Evolutionary conservation across 148 eudicot genomes (phyloP), one percentile per base, ranked within the genome.

Genomic region (Linanthus parryae): DNA sequence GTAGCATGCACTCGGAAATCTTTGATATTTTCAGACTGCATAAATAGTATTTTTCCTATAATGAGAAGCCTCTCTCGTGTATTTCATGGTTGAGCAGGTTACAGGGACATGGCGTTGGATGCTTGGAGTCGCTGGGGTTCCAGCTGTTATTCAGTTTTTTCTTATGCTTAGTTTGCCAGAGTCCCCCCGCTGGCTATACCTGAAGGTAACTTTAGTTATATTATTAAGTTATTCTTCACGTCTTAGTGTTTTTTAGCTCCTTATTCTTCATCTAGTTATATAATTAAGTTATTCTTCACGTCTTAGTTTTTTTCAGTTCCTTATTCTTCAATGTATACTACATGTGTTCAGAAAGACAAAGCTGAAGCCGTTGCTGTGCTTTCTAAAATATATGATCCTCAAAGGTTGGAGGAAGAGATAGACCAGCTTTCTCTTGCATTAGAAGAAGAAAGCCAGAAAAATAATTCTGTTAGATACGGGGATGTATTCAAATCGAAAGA

Each of bases 21-120:
- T n/a, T n/a, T n/a, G n/a, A n/a, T n/a, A n/a, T n/a, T n/a, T n/a
- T n/a, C n/a, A n/a, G n/a, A n/a, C n/a, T n/a, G n/a, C n/a, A n/a
- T n/a, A n/a, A n/a, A n/a, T n/a, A n/a, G n/a, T n/a, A n/a, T n/a
- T n/a, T n/a, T n/a, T n/a, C n/a, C n/a, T n/a, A n/a, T n/a, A n/a
- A n/a, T n/a, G n/a, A n/a, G n/a, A n/a, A n/a, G n/a, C n/a, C n/a
- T n/a, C n/a, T n/a, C n/a, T n/a, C n/a, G n/a, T n/a, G n/a, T n/a
- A n/a, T n/a, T n/a, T n/a, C n/a, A n/a, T n/a, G n/a, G n/a, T n/a
- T 62, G 61, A 57, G 65, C 73, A 91, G 96, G 90, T 91, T 44
- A 90, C 90, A 8, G 98, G 98, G 48, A 87, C 96, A 38, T 91
- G 98, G 98, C 78, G 98, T 24, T 91, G 98, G 98, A 91, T 91